A percentile compares a stretch with the other conserved stretches of the same genome.
phyloP scores from a whole-genome alignment of 2,329 filamentous ascomycete species.

The Nigrospora osmanthi region DNA sequence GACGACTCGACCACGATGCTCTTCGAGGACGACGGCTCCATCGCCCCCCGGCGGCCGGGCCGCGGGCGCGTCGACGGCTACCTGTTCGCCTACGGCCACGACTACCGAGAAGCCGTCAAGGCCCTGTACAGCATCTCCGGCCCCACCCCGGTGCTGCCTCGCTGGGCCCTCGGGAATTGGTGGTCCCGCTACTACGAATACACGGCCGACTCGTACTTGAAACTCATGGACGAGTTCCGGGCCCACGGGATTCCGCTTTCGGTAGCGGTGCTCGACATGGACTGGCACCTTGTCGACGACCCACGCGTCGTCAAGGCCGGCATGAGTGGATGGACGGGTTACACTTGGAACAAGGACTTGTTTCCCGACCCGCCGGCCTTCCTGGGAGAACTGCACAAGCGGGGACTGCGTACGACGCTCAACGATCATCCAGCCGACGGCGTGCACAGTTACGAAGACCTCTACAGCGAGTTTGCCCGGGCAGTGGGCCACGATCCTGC shows the following conservation, averaged over 20 bases:
- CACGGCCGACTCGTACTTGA: conserved; percentile 43
- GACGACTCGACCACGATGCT: conserved; percentile 51
- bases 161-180: conserved; percentile 57
- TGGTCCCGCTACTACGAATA: conserved; percentile 58
- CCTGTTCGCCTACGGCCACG: conserved; percentile 50
- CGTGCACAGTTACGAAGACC: conserved; percentile 46
- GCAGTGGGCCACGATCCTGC: conserved; percentile 42
- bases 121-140: conserved; percentile 49
- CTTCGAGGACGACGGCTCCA: conserved; percentile 44
- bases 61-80: conserved; percentile 46
- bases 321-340: conserved; percentile 41
- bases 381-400: conserved; percentile 38
- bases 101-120: conserved; percentile 45
- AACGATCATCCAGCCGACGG: conserved; percentile 58
- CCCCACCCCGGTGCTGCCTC: conserved; percentile 44
- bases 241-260: conserved; percentile 44
- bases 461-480: conserved; percentile 45
- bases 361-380: conserved; percentile 50
- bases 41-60: conserved; percentile 36
- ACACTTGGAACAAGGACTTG: conserved; percentile 52
- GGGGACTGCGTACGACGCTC: conserved; percentile 44
- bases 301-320: conserved; percentile 36
- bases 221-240: conserved; percentile 48
- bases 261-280: conserved; percentile 58
- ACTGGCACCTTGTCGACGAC: conserved; percentile 52